Percentiles rank a stretch among this genome's conserved stretches.
phyloP scores from a whole-genome alignment of 2,329 filamentous ascomycete species.

The Cercospora sesami region DNA sequence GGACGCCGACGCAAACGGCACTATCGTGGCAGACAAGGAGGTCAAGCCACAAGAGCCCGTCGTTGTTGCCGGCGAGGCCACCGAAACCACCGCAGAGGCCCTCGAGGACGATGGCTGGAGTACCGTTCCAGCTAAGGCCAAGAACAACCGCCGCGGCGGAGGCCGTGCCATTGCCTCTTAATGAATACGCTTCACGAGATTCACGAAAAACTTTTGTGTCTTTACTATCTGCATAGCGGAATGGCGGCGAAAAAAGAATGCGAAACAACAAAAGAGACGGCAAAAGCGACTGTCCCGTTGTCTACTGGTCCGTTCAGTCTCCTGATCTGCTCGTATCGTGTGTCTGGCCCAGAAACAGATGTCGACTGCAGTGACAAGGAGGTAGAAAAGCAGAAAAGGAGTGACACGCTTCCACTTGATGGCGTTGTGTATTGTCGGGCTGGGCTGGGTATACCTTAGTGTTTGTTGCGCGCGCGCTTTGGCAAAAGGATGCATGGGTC shows the following conservation, averaged over 20 bases:
- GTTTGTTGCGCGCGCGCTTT: background rate
- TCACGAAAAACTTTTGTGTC: conserved; percentile 10
- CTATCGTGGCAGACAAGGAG: conserved; percentile 54
- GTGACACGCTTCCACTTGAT: background rate
- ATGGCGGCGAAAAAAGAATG: conserved; percentile 1
- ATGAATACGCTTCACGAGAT: conserved; percentile 3
- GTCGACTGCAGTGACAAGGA: background rate
- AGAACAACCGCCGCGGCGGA: conserved; percentile 47
- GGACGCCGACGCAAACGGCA: conserved; percentile 52
- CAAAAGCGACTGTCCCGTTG: background rate
- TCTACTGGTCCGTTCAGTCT: background rate
- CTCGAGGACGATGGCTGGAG: conserved; percentile 57
- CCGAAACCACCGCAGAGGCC: conserved; percentile 46
- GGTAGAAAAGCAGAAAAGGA: background rate
- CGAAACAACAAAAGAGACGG: background rate
- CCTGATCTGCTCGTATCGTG: background rate
- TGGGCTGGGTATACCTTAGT: background rate
- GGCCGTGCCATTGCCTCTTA: conserved; percentile 52
- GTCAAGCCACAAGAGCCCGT: conserved; percentile 57
- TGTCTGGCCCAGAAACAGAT: background rate
- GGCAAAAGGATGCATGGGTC: background rate
- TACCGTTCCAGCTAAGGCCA: conserved; percentile 51
- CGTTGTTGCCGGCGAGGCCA: conserved; percentile 41
- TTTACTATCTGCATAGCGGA: conserved; percentile 15
- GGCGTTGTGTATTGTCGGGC: background rate